A percentile compares a stretch with the other conserved stretches of the same genome.
These are phyloP conservation scores for Zasmidium citrigriseum DNA, from an alignment of 2,329 filamentous ascomycete genomes.

Conservation along the genomic window DNA sequence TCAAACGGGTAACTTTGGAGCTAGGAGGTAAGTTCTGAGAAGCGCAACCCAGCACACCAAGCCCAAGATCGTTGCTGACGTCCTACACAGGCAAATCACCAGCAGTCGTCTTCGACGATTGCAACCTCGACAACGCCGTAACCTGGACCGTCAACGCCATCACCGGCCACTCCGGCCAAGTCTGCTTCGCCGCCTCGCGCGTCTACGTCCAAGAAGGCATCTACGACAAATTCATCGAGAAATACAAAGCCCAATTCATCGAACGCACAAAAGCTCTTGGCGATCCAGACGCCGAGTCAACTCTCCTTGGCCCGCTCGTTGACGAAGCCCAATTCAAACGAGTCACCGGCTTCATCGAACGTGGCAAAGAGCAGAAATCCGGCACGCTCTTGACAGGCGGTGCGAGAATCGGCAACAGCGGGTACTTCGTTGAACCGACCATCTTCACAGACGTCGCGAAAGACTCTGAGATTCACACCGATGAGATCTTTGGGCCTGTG, in stretches of 20 bases:
- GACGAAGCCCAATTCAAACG: conserved; percentile 18
- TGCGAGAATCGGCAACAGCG: conserved; percentile 10
- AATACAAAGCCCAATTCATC: conserved; percentile 12
- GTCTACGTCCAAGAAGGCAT: conserved; percentile 17
- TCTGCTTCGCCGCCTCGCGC: conserved; percentile 13
- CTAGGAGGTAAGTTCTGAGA: conserved; percentile 39
- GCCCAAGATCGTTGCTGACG: no score
- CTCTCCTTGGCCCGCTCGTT: conserved; percentile 12
- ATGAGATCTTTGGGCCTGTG: conserved; percentile 64
- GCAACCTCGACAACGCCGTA: conserved; percentile 41
- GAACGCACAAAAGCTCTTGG: conserved; percentile 12
- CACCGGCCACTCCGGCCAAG: conserved; percentile 15
- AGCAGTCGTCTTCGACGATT: conserved; percentile 50
- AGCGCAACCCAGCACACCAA: no score
- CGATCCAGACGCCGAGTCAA: conserved; percentile 11
- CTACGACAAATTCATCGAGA: conserved; percentile 17
- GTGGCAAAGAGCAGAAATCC: conserved; percentile 12
- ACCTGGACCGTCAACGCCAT: conserved; percentile 59
- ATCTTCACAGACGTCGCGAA: conserved; percentile 15
- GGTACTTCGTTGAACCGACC: conserved; percentile 23
- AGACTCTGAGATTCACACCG: conserved; percentile 10
- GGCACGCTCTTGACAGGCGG: conserved; percentile 14
- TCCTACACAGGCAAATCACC: conserved; percentile 52
- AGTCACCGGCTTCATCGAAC: conserved; percentile 16
- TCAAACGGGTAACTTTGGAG: conserved; percentile 60